Conservation (phyloP, 441 rosid species). For the Euphorbia celastroides region DNA sequence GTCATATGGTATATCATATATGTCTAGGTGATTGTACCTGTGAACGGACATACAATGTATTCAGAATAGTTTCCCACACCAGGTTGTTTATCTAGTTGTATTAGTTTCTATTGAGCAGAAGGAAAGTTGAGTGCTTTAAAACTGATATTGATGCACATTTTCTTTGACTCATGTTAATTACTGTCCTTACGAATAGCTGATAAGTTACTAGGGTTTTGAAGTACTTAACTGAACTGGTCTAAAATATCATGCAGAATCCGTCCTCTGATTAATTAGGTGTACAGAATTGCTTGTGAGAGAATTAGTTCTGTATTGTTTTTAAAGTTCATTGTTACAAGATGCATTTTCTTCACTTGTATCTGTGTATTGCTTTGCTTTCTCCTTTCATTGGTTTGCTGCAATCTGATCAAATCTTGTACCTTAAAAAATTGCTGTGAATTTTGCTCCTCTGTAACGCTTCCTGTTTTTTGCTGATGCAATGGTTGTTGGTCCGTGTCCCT, state of each 20-base stretch:
- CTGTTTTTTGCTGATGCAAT: background rate
- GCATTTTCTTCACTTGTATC: background rate
- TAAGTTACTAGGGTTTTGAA: background rate
- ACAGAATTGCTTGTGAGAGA: background rate
- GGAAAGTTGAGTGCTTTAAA: background rate
- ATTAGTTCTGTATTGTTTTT: background rate
- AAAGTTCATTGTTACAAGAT: background rate
- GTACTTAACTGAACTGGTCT: background rate
- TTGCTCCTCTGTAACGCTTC: background rate
- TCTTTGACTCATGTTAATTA: too few species aligned
- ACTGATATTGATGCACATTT: background rate
- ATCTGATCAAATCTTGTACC: background rate
- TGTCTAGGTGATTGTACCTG: constrained; percentile 7
- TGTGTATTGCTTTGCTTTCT: background rate
- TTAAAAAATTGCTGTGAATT: background rate
- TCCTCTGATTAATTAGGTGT: background rate
- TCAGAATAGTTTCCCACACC: too few species aligned
- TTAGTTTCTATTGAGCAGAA: background rate
- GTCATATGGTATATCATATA: background rate
- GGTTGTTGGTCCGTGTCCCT: background rate
- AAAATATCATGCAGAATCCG: background rate
- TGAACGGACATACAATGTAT: background rate
- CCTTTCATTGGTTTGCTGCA: background rate
- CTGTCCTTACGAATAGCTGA: background rate
- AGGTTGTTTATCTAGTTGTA: too few species aligned